Base-by-base conservation (phyloP, 805 yeast species). In the Diddensiella santjacobensis region DNA sequence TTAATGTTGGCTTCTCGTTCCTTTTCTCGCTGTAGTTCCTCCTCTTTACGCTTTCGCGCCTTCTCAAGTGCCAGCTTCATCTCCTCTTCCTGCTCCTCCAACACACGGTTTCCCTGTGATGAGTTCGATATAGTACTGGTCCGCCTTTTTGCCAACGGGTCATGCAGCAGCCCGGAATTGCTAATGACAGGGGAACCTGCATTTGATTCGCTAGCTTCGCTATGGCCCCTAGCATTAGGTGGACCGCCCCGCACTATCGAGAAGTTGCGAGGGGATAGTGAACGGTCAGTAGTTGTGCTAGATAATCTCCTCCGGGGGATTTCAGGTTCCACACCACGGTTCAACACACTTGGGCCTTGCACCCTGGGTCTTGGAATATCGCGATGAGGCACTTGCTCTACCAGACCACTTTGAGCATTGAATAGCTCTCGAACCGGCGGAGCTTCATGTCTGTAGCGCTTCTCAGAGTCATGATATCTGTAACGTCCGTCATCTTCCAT, bases 11-110 rank as follows among this genome's bases (percentile, higher is more conserved):
- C 63, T 23, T 53, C 55, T 20, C 61, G 52, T 33, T 61, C 67
- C 23, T 55, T 51, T 45, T 65, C 69, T 22, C 42, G 44, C 11
- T 52, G 50, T 48, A 47, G 55, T 43, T 65, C 69, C 40, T 64
- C 67, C 40, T 65, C 69, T 46, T 65, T 65, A 11, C 69, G 58
- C 45, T 54, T 59, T n/a, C 62, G 52, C 2, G 69, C 70, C 36
- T 56, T 58, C 42, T 64, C 70, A 6, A 63, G 51, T 3, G 66
- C 59, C 20, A 51, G 52, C 20, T 54, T 50, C 73, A 69, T 69
- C 20, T 52, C 49, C 39, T 58, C 61, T 42, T 64, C 59, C 54
- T 69, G 72, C 46, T 59, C 59, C 26, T 57, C 56, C 15, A 48
- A 15, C 6, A 35, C 20, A 8, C 38, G 15, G 15, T 35, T 35